A percentile compares a stretch with the other conserved stretches of the same genome.
Conservation (phyloP, 768 basidiomycete genomes). For the Trametes gibbosa region DNA sequence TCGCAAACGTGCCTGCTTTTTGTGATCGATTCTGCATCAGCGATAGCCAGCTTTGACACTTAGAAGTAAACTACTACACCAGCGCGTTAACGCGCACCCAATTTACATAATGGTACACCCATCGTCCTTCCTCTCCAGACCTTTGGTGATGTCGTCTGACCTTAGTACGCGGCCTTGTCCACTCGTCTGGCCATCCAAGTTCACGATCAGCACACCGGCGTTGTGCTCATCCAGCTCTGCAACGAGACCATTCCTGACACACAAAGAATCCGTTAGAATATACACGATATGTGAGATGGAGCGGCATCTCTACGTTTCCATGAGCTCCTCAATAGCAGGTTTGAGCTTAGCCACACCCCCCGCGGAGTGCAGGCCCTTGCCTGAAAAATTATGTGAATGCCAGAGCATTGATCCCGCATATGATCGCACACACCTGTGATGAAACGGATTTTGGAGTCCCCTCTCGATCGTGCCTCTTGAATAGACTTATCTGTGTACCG, state of each 20-base stretch:
- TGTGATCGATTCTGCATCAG: too few species aligned
- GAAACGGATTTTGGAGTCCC: conserved; percentile 64
- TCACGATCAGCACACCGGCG: conserved; percentile 80
- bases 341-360: conserved; percentile 81
- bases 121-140: conserved; percentile 48
- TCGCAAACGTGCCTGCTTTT: too few species aligned
- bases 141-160: conserved; percentile 56
- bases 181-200: conserved; percentile 46
- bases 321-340: conserved; percentile 86
- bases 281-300: neutral
- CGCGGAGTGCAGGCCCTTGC: conserved; percentile 84
- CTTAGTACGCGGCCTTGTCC: conserved; percentile 43
- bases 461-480: conserved; percentile 58
- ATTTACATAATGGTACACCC: conserved; percentile 68
- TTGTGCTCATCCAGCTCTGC: conserved; percentile 80
- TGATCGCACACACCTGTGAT: conserved; percentile 70
- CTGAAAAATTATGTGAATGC: conserved; percentile 32
- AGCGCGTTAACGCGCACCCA: too few species aligned
- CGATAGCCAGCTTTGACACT: too few species aligned
- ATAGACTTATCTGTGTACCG: conserved; percentile 69
- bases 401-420: too few species aligned
- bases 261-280: neutral
- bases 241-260: conserved; percentile 61
- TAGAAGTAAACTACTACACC: too few species aligned
- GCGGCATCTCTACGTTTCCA: conserved; percentile 61